phyloP scores from a whole-genome alignment of 306 rosid species.

The Oemleria cerasiformis region DNA sequence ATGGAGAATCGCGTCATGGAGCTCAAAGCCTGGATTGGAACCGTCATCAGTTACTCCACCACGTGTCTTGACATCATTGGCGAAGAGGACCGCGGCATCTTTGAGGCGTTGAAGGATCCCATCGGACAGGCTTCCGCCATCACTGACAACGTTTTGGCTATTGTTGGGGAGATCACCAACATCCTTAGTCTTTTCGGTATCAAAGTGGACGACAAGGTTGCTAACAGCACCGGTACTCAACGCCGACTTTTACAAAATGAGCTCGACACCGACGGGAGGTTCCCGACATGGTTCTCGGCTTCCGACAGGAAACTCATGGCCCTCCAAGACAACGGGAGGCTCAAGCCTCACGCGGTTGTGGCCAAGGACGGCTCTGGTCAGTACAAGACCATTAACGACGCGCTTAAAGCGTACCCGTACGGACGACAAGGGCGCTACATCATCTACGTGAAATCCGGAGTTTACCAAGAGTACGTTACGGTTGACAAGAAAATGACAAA shows the following conservation, averaged over 20 bases:
- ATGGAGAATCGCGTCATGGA: conserved; percentile 31
- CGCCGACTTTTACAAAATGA: conserved; percentile 48
- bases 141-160: conserved; percentile 54
- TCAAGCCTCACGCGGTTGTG: conserved; percentile 43
- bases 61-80: conserved; percentile 41
- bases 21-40: conserved; percentile 59
- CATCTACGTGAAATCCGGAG: conserved; percentile 65
- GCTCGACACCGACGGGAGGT: conserved; percentile 26
- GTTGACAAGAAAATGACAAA: conserved; percentile 25
- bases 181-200: conserved; percentile 33
- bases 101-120: conserved; percentile 22
- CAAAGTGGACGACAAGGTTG: conserved; percentile 34
- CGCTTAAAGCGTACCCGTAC: conserved; percentile 49
- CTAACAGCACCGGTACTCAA: not conserved
- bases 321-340: not conserved
- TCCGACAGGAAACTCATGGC: conserved; percentile 55
- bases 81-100: conserved; percentile 26
- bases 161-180: conserved; percentile 28
- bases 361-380: conserved; percentile 75
- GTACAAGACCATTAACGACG: conserved; percentile 43
- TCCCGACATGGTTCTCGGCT: conserved; percentile 53
- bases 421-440: conserved; percentile 34
- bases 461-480: conserved; percentile 49
- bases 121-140: conserved; percentile 20
- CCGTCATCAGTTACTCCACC: conserved; percentile 49